Percentiles rank a stretch among this genome's conserved stretches.
phyloP scores from a whole-genome alignment of 2,329 filamentous ascomycete species.

The Trichophyton benhamiae region DNA sequence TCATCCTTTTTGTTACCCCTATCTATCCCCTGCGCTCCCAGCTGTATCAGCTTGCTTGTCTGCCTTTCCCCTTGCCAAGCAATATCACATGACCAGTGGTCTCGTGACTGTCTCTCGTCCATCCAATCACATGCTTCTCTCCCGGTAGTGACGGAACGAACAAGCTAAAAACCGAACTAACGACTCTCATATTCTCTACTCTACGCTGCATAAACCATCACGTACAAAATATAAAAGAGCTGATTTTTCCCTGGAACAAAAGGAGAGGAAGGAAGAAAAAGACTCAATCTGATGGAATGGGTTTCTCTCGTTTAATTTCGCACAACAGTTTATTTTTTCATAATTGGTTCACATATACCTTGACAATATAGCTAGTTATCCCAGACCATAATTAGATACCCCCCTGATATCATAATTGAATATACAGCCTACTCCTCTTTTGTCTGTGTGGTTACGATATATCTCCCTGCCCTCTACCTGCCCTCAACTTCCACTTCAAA shows the following conservation, averaged over 20 bases:
- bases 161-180: not conserved
- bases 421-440: not conserved
- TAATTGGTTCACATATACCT: not conserved
- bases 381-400: not conserved
- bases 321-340: not conserved
- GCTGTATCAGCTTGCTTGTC: too few relatives aligned
- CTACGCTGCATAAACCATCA: constrained; percentile 37
- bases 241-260: constrained; percentile 13
- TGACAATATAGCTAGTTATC: not conserved
- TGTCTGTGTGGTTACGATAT: not conserved
- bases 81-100: not conserved
- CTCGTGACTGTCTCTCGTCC: not conserved
- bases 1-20: not conserved
- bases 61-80: not conserved
- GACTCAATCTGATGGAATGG: constrained; percentile 6
- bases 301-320: constrained; percentile 2
- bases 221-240: constrained; percentile 14
- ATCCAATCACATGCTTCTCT: not conserved
- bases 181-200: constrained; percentile 23
- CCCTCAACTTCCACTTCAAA: not conserved
- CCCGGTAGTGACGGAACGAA: too few relatives aligned
- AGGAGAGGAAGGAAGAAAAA: constrained; percentile 5
- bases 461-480: not conserved
- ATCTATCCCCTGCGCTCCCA: too few relatives aligned
- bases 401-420: not conserved